Evolutionary conservation across 495 filamentous ascomycete genomes (phyloP).

Genomic region (Lophiostoma macrostomum): DNA sequence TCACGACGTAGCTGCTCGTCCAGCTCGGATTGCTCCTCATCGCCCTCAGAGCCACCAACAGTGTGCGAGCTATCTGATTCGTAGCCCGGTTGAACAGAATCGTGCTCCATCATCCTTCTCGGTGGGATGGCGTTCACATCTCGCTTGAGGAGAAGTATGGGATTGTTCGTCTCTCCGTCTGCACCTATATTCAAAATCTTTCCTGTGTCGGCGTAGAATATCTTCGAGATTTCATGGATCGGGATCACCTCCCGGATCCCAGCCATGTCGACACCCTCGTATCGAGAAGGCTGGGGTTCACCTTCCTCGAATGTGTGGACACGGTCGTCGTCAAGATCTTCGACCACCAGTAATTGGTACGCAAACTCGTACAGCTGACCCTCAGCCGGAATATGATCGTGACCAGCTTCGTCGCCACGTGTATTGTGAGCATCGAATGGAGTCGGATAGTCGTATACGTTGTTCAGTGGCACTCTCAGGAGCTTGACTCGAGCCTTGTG

Average conservation of each 20-base stretch:
- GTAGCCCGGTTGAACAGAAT: conserved; percentile 13
- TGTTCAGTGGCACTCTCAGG: conserved; percentile 49
- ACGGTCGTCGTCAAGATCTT: conserved; percentile 90
- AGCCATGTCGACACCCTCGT: conserved; percentile 67
- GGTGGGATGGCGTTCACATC: conserved; percentile 73
- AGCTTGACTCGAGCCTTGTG: conserved; percentile 89
- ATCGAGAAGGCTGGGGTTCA: conserved; percentile 57
- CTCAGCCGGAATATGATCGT: conserved; percentile 46
- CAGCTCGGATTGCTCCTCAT: conserved; percentile 57
- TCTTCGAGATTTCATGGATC: conserved; percentile 87
- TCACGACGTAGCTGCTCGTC: conserved; percentile 64
- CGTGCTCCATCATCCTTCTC: conserved; percentile 58
- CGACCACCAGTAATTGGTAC: conserved; percentile 84
- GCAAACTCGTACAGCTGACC: conserved; percentile 67
- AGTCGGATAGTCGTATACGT: conserved; percentile 42
- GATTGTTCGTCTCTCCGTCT: conserved; percentile 75
- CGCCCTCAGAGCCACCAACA: conserved; percentile 36
- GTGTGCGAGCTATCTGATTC: conserved; percentile 35
- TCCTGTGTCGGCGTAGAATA: conserved; percentile 96
- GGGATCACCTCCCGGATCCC: conserved; percentile 83
- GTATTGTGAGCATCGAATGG: conserved; percentile 2
- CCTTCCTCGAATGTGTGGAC: conserved; percentile 76
- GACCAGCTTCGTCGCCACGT: not conserved
- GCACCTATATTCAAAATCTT: conserved; percentile 86
- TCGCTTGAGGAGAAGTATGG: conserved; percentile 82